Evolutionary conservation across 805 yeast genomes (phyloP), one percentile per base, ranked within the genome.

Genomic region (Metahyphopichia silvanorum): DNA sequence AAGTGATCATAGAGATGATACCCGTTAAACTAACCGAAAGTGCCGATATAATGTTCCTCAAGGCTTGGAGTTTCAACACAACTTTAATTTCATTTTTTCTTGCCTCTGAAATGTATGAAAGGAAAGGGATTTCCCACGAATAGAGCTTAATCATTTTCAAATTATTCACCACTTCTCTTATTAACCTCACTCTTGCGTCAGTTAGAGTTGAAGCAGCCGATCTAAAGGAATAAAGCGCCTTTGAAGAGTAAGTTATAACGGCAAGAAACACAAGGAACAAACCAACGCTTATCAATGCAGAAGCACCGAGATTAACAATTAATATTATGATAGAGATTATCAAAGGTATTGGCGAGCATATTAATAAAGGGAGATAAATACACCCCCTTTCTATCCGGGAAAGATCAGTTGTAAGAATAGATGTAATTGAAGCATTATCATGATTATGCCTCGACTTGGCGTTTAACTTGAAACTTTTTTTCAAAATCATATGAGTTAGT

Each of bases 81-180:
- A 54, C 48, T 33, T 51, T 52, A 71, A 66, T 66, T 48, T 68
- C 74, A 13, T 47, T 39, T 20, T 47, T 52, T 38, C 74, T 51
- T n/a, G 57, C 55, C n/a, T 51, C 42, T 19, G 62, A 49, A 29
- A 68, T 57, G 37, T 46, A 53, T 25, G 47, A 34, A 40, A 57
- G 57, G 49, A 66, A 68, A 13, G 74, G 69, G 33, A 53, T 20
- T 47, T 68, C 74, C 74, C 74, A 68, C 9, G 72, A 67, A 41
- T 66, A 68, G 34, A 58, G 68, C 47, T 68, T 68, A 45, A 68
- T 66, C 19, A 67, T 51, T 42, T 68, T 68, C 39, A 68, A 48
- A 44, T 66, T 61, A 30, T 49, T 48, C 36, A 68, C 53, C 21
- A 63, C 55, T 44, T 68, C 72, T 38, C 71, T 57, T 65, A 68